Base-by-base conservation (phyloP, 352 stramenopile genomes). In the Phytophthora pluvialis region DNA sequence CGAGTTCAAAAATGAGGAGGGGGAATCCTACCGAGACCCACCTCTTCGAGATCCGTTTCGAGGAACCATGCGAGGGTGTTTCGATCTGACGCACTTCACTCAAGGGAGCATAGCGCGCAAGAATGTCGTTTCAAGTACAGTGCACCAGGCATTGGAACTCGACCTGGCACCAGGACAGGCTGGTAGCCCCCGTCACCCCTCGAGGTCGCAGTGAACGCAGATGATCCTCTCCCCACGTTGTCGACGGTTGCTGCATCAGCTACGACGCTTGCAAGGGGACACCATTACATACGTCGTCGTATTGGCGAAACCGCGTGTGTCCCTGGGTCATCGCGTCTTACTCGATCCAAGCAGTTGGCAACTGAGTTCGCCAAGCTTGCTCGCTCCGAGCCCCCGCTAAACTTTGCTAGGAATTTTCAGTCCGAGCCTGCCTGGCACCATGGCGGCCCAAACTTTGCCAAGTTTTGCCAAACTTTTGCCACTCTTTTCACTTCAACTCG, bases 51-150 rank as follows among this genome's bases (percentile, higher is more conserved):
- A 57, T 44, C 56, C 33, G 63, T 71, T 71, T 67, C 35, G 11
- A 36, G 4, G 15, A 57, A 36, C 35, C n/a, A 16, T 44, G 29
- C 31, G 32, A 70, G n/a, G 55, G 57, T 61, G 48, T 66, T 66
- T 66, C 42, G 11, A 25, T n/a, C 47, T 60, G 40, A 55, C 31
- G 21, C 46, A 64, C 6, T 43, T 16, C 16, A 21, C n/a, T n/a
- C n/a, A n/a, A n/a, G n/a, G n/a, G n/a, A n/a, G n/a, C n/a, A n/a
- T n/a, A 51, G 3, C 36, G 12, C 29, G 45, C 46, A 42, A 48
- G 5, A 9, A 15, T 39, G 47, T 60, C 62, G 62, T 70, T 70
- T 70, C 47, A 60, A n/a, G n/a, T n/a, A n/a, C n/a, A 64, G 50
- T 50, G 36, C 35, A 53, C 39, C 39, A 13, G 26, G 10, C 43